Evolutionary conservation across 2,329 filamentous ascomycete species (phyloP).

Genomic region (Venturia oleaginea): DNA sequence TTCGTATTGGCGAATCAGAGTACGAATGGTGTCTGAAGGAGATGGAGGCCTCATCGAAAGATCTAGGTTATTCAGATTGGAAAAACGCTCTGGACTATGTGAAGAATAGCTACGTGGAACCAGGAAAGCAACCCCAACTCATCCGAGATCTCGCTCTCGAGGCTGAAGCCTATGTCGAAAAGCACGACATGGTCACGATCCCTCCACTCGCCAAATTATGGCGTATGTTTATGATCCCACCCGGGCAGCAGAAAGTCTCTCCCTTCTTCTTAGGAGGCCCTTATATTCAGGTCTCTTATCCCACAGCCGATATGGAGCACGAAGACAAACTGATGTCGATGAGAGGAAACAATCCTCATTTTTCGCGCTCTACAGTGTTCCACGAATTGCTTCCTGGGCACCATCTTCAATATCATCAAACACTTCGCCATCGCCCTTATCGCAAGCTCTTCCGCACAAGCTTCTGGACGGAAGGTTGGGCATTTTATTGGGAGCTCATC

Average conservation of each 20-base stretch:
- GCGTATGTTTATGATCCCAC: conserved; percentile 49
- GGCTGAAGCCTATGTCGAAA: conserved; percentile 44
- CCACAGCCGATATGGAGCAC: conserved; percentile 44
- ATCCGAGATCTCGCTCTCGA: conserved; percentile 44
- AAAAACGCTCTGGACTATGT: conserved; percentile 46
- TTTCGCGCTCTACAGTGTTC: conserved; percentile 50
- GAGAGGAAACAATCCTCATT: conserved; percentile 50
- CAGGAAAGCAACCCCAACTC: conserved; percentile 44
- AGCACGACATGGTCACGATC: conserved; percentile 47
- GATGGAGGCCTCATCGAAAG: conserved; percentile 42
- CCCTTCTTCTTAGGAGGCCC: conserved; percentile 46
- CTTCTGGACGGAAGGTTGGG: conserved; percentile 54
- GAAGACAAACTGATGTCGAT: conserved; percentile 50
- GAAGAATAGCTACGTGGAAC: conserved; percentile 45
- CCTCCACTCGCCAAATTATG: conserved; percentile 45
- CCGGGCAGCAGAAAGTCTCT: conserved; percentile 43
- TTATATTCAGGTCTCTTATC: conserved; percentile 43
- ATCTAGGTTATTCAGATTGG: conserved; percentile 45
- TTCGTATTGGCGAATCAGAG: conserved; percentile 42
- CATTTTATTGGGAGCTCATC: conserved; percentile 53
- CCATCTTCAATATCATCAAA: conserved; percentile 44
- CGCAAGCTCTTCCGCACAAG: conserved; percentile 46
- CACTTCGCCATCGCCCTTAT: conserved; percentile 39
- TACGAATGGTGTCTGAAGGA: conserved; percentile 48
- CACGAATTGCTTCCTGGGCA: conserved; percentile 53